Evolutionary conservation across 2,329 filamentous ascomycete species (phyloP).

Genomic region (Mycosphaerella sp.): DNA sequence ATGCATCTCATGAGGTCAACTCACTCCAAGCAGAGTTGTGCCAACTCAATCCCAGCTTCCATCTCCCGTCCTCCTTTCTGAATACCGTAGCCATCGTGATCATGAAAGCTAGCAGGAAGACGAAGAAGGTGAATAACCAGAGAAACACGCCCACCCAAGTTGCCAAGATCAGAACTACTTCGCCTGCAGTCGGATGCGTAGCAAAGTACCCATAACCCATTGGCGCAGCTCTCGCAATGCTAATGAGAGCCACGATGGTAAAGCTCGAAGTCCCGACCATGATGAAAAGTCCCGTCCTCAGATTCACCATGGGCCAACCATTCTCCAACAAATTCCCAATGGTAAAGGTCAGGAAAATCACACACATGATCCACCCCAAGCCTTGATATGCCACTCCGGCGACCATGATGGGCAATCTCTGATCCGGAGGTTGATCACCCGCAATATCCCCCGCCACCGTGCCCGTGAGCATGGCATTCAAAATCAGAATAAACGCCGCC

Average conservation of each 20-base stretch:
- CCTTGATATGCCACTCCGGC: constrained; percentile 42
- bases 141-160: constrained; percentile 39
- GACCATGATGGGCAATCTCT: constrained; percentile 39
- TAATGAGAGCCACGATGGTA: constrained; percentile 26
- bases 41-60: constrained; percentile 13
- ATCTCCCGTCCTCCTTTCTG: constrained; percentile 11
- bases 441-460: constrained; percentile 19
- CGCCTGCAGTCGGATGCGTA: constrained; percentile 20
- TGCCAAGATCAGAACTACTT: constrained; percentile 24
- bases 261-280: constrained; percentile 41
- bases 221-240: constrained; percentile 21
- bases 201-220: constrained; percentile 24
- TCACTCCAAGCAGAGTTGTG: constrained; percentile 18
- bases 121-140: constrained; percentile 47
- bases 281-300: constrained; percentile 43
- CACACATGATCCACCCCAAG: constrained; percentile 40
- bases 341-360: constrained; percentile 38
- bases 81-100: constrained; percentile 14
- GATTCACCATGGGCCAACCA: constrained; percentile 38
- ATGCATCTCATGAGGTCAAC: not conserved
- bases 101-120: constrained; percentile 26
- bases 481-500: constrained; percentile 17
- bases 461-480: constrained; percentile 23
- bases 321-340: constrained; percentile 37
- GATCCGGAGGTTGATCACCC: constrained; percentile 27